Evolutionary conservation across 805 yeast genomes (phyloP), one percentile per base, ranked within the genome.

Genomic region (Candida patagonica): DNA sequence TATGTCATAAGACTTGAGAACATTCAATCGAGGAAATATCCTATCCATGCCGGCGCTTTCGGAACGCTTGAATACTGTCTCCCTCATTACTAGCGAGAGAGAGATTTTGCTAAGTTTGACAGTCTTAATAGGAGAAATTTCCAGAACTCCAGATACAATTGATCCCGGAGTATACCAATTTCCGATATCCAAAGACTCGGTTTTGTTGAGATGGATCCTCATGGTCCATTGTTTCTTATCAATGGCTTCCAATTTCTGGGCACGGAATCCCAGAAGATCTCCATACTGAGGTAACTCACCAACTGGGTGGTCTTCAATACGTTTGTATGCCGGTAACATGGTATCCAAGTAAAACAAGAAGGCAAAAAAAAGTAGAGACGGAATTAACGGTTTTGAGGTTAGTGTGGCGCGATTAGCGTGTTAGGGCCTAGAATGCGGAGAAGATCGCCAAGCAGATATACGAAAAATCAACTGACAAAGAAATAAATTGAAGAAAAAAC

Each of bases 161-260:
- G 37, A 33, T 22, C 37, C 37, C 13, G 22, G 37, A 5, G 23
- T n/a, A 15, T 33, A 20, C 37, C 37, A 33, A 20, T n/a, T 33
- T 17, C 10, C 23, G 6, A 33, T 33, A 10, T 33, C 27, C 8
- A n/a, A n/a, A 10, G 13, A 15, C 10, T 33, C 37, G 9, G 9
- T 15, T n/a, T 23, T 33, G 37, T 33, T 20, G 6, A 20, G 6
- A 6, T 33, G 29, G 5, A 33, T 8, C 9, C 19, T 4, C 4
- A 33, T 13, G 24, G 26, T 15, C 4, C 29, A 33, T n/a, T 10
- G 13, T 21, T 8, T 3, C 9, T 21, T 23, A 10, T 15, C 9
- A 6, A 9, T 22, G 10, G 37, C 23, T 10, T 33, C 37, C 13
- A 23, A 20, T 12, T 23, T 33, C 27, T 20, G 16, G 4, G 31